Base-by-base conservation (phyloP, 169 alveolate genomes). In the Eimeria necatrix region DNA sequence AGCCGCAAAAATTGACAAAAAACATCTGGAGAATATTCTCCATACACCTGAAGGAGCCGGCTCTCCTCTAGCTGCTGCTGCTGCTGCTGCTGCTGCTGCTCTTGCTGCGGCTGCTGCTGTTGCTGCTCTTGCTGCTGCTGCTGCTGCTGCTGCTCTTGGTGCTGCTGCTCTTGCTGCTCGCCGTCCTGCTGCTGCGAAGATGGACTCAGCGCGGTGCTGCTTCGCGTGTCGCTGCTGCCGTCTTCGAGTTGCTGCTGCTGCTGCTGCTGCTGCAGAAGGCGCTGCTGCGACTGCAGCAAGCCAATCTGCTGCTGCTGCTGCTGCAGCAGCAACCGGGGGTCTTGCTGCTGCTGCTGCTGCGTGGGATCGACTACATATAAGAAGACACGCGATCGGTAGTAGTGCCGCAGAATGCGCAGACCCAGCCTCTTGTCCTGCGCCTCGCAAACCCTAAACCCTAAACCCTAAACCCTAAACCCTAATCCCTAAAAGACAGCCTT, bases 391-490 rank as follows among this genome's bases (percentile, higher is more conserved):
- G 95, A 52, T 5, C 96, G 93, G 76, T 84, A 90, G 56, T 61
- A 49, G 91, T 95, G 96, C 41, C 96, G 90, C 32, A 95, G 94
- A 0, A 91, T 61, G 24, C 96, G 94, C 81, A 53, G 70, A n/a
- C 96, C 96, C 61, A 64, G 78, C n/a, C n/a, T 6, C 59, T 61
- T 78, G 60, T 95, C 95, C 95, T 95, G 87, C 49, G 18, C 48
- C 83, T n/a, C 8, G 18, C 68, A 56, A 12, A 56, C 0, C 22
- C 0, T 14, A 61, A 61, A 61, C 73, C 73, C 73, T 1, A 61
- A 61, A n/a, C n/a, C n/a, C n/a, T n/a, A n/a, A 53, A 53, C 64
- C 64, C 64, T 53, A 53, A 53, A 53, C 64, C 64, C 64, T 53
- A 53, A 53, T 9, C 64, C 64, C 64, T 53, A 53, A 53, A 5